Evolutionary conservation across 2,329 filamentous ascomycete species (phyloP).

Genomic region (Ophiostoma himal-ulmi): DNA sequence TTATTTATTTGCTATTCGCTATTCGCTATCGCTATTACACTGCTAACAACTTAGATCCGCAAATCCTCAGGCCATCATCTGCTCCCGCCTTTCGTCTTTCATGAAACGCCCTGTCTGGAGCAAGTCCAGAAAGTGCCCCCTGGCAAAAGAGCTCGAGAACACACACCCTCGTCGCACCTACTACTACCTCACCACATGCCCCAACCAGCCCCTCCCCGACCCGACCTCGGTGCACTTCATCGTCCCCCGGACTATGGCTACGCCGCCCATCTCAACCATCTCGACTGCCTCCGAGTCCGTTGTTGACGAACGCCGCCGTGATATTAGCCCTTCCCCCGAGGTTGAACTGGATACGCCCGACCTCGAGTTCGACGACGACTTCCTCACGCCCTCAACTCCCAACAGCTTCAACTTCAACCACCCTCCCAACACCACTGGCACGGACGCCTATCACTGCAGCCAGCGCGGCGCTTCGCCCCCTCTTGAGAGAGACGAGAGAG

Average conservation of each 20-base stretch:
- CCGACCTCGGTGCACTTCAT: constrained; percentile 43
- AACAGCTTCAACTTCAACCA: constrained; percentile 39
- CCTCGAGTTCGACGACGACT: constrained; percentile 59
- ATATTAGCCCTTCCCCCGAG: constrained; percentile 85
- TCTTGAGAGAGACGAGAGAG: constrained; percentile 88
- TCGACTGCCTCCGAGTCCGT: constrained; percentile 67
- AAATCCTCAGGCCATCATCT: constrained; percentile 91
- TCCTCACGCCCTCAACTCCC: constrained; percentile 54
- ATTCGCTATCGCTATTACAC: constrained; percentile 23
- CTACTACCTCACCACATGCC: constrained; percentile 88
- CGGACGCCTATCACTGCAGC: constrained; percentile 29
- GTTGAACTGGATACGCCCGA: constrained; percentile 84
- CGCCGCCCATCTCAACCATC: constrained; percentile 72
- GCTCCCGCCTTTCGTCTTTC: constrained; percentile 82
- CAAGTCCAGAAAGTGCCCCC: constrained; percentile 70
- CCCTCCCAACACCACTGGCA: not conserved
- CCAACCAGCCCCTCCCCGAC: constrained; percentile 74
- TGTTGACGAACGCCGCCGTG: constrained; percentile 57
- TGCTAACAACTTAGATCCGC: constrained; percentile 63
- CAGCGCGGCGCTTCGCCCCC: constrained; percentile 77
- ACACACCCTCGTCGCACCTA: constrained; percentile 92
- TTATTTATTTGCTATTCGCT: constrained; percentile 28
- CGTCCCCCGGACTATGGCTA: constrained; percentile 56
- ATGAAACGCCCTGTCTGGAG: constrained; percentile 82
- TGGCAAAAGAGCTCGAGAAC: constrained; percentile 87